Evolutionary conservation across 352 stramenopile species (phyloP), one percentile per base, ranked within the genome.

Genomic region (Pythium utonaiense): DNA sequence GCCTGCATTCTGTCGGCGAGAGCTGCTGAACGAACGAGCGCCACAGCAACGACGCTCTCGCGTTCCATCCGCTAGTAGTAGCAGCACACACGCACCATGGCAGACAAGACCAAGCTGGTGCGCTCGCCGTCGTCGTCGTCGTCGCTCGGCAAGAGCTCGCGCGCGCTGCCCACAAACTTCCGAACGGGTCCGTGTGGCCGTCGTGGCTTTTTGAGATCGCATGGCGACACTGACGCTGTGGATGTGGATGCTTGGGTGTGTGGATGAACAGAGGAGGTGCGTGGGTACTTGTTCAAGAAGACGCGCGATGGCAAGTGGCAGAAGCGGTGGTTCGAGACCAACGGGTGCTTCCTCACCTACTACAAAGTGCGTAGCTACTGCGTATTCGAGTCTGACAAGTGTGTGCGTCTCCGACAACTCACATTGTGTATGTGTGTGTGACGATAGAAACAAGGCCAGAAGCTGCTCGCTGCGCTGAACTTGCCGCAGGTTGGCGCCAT

Each of bases 251-350:
- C n/a, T n/a, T n/a, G n/a, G n/a, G n/a, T n/a, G 16, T 45, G 22
- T 41, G 19, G 24, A 3, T 53, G 16, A 17, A 14, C 22, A 62
- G 52, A 70, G 51, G 53, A 59, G 45, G 48, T 62, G 44, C 52
- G 40, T 89, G 89, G 91, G 24, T 98, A 98, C 65, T 67, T 98
- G 66, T 93, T 97, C 62, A 98, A 98, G 73, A 97, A 97, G 66
- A 96, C 91, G 53, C 87, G 90, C 58, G 89, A 97, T 57, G 90
- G 89, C 68, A 96, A 96, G 69, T 98, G 97, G 97, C 97, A 99
- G 71, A 98, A 97, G 74, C 87, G 97, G 56, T 99, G 95, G 90
- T 99, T 99, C 69, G 97, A 99, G 80, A 98, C 93, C 9, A 98
- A 99, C 68, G 96, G 96, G 48, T 97, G 97, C 71, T 98, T 98